Conservation (phyloP, 176 grass and related monocot species). For the Poa pratensis region DNA sequence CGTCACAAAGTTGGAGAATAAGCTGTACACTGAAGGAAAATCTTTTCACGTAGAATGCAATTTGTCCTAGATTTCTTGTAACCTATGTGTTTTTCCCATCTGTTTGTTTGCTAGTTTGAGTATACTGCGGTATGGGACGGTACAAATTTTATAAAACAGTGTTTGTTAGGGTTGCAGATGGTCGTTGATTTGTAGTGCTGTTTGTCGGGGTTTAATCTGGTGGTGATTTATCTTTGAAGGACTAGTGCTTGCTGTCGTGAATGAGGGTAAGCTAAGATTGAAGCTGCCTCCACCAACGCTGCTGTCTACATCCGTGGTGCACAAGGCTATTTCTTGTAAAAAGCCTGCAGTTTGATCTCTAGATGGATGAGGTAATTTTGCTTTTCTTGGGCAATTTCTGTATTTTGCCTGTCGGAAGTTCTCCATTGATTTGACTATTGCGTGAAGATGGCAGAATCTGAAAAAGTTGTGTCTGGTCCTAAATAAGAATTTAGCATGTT, state of each 20-base stretch:
- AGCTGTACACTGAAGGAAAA: too few species aligned
- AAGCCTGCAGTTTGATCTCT: background rate
- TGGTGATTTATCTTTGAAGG: conserved; percentile 33
- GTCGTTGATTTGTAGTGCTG: background rate
- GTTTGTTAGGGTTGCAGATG: conserved; percentile 14
- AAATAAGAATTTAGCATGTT: background rate
- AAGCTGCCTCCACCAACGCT: background rate
- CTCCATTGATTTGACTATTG: background rate
- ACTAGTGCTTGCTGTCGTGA: conserved; percentile 44
- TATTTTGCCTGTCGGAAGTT: background rate
- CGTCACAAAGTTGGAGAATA: background rate
- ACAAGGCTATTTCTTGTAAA: background rate
- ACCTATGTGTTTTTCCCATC: background rate
- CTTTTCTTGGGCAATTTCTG: background rate
- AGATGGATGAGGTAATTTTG: background rate
- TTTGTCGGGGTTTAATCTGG: conserved; percentile 34
- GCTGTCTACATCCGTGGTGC: background rate
- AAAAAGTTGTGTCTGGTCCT: background rate
- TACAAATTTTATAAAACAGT: background rate
- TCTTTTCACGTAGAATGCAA: too few species aligned
- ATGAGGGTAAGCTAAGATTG: background rate
- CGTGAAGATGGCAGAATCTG: background rate
- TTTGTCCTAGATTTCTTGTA: background rate
- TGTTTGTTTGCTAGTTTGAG: background rate
- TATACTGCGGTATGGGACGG: conserved; percentile 10